Conservation (phyloP, 192 early-diverging fungal genomes). For the Podila clonocystis region DNA sequence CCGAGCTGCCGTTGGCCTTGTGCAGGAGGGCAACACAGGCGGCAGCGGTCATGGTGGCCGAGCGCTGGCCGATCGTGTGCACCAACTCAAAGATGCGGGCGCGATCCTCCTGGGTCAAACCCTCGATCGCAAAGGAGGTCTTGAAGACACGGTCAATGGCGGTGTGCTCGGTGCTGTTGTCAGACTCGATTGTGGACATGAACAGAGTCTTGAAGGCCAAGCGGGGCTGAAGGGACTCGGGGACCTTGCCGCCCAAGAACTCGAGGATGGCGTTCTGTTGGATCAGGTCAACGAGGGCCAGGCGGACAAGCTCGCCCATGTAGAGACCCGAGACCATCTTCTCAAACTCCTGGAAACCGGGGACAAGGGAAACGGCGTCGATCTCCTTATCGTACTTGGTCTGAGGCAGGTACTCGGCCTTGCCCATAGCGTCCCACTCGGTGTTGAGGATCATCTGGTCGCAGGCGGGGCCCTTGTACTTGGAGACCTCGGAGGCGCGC, state of each 20-base stretch:
- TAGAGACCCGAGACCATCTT: constrained; percentile 98
- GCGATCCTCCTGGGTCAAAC: constrained; percentile 70
- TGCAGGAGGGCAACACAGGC: constrained; percentile 68
- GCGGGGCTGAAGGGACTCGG: constrained; percentile 68
- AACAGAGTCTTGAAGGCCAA: constrained; percentile 83
- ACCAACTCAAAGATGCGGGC: constrained; percentile 74
- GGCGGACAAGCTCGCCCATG: constrained; percentile 90
- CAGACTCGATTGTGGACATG: constrained; percentile 71
- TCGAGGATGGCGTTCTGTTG: constrained; percentile 80
- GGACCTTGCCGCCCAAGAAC: constrained; percentile 72
- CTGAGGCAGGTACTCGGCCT: constrained; percentile 78
- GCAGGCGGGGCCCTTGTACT: constrained; percentile 61
- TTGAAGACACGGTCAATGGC: constrained; percentile 74
- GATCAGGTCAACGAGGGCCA: constrained; percentile 84
- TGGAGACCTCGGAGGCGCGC: constrained; percentile 76
- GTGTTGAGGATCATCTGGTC: constrained; percentile 95
- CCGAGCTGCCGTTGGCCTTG: constrained; percentile 67
- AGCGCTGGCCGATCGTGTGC: constrained; percentile 68
- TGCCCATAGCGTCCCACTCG: constrained; percentile 91
- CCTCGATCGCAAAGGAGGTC: constrained; percentile 61
- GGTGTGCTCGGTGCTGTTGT: constrained; percentile 68
- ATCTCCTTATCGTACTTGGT: constrained; percentile 89
- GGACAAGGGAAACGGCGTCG: constrained; percentile 81
- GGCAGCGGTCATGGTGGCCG: constrained; percentile 85
- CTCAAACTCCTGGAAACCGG: constrained; percentile 91